phyloP scores from a whole-genome alignment of 148 eudicot genomes.

The Amaranthus cruentus region DNA sequence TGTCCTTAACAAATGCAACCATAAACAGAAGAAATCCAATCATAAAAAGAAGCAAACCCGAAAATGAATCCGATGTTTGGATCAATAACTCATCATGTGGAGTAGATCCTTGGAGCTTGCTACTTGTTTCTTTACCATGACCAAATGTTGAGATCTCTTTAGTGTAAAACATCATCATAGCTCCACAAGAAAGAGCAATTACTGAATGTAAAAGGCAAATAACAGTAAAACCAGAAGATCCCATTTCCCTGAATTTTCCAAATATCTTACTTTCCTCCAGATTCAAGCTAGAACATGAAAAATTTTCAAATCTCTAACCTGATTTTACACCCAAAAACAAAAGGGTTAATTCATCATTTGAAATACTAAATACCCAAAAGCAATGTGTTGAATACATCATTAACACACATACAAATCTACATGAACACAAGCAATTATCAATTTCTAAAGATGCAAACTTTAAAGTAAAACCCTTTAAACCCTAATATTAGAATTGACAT shows the following conservation, averaged over 20 bases:
- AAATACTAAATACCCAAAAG: slow-evolving; percentile 3
- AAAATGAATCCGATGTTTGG: slow-evolving; percentile 73
- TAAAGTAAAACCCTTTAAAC: slow-evolving; percentile 16
- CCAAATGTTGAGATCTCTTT: slow-evolving; percentile 57
- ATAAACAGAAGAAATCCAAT: slow-evolving; percentile 79
- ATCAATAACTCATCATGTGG: slow-evolving; percentile 74
- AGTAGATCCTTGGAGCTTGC: slow-evolving; percentile 72
- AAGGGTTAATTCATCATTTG: slow-evolving; percentile 4
- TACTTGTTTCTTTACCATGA: slow-evolving; percentile 64
- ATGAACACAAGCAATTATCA: slow-evolving; percentile 14
- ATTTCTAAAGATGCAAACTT: not conserved
- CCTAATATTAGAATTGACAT: slow-evolving; percentile 6
- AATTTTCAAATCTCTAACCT: not conserved
- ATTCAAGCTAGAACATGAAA: slow-evolving; percentile 1
- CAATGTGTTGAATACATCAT: slow-evolving; percentile 7
- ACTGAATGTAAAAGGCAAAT: slow-evolving; percentile 74
- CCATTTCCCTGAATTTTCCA: slow-evolving; percentile 39
- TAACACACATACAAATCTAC: not conserved
- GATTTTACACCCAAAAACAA: slow-evolving; percentile 3
- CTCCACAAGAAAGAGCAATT: slow-evolving; percentile 66
- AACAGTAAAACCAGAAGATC: slow-evolving; percentile 64
- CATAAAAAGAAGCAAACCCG: slow-evolving; percentile 73
- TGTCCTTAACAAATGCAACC: slow-evolving; percentile 84
- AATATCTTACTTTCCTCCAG: not conserved
- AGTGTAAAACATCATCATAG: slow-evolving; percentile 80